Conservation (phyloP, 1,284 basidiomycete species). For the Melampsora occidentalis region DNA sequence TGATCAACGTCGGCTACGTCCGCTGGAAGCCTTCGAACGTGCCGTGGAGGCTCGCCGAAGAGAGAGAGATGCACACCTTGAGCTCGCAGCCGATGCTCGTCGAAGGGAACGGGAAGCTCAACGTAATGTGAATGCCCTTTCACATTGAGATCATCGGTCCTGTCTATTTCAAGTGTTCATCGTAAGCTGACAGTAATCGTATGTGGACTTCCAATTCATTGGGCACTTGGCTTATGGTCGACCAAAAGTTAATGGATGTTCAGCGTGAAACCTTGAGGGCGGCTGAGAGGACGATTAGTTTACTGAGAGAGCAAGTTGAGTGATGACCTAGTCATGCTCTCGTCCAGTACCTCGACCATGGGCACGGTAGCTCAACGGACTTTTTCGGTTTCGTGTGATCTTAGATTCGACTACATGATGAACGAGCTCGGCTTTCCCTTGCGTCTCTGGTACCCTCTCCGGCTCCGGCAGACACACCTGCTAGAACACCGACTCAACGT, state of each 20-base stretch:
- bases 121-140: constrained; percentile 11
- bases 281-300: constrained; percentile 31
- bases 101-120: constrained; percentile 20
- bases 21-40: not conserved
- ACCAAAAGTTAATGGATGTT: constrained; percentile 21
- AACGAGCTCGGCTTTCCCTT: constrained; percentile 24
- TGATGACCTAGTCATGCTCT: not conserved
- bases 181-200: no score
- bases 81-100: constrained; percentile 13
- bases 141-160: not conserved
- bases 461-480: constrained; percentile 20
- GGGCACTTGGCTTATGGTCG: not conserved
- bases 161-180: not conserved
- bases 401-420: constrained; percentile 36
- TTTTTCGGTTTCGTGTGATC: not conserved
- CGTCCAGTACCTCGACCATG: not conserved
- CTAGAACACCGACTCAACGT: constrained; percentile 32
- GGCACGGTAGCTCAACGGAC: not conserved
- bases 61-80: constrained; percentile 11
- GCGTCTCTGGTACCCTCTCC: constrained; percentile 25
- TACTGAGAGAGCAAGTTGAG: constrained; percentile 40
- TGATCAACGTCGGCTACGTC: constrained; percentile 1
- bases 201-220: not conserved
- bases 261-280: constrained; percentile 29
- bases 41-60: constrained; percentile 18